These are phyloP conservation scores for Boletus huronensis DNA, from an alignment of 768 basidiomycete species.

Conservation along the genomic window DNA sequence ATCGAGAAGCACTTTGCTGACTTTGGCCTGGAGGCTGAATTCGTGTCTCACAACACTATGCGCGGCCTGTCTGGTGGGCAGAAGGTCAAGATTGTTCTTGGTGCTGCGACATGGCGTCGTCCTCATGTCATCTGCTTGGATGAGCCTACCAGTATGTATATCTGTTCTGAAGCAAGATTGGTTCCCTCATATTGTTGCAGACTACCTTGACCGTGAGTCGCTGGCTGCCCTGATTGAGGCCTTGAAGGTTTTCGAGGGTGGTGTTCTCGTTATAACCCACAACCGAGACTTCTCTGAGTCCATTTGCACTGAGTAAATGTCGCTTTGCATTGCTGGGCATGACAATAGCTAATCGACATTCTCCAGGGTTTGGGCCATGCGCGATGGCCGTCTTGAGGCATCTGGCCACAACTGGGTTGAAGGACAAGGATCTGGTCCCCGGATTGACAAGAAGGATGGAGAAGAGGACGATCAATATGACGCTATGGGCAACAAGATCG, in stretches of 20 bases:
- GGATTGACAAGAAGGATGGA: slow-evolving; percentile 92
- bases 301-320: slow-evolving; percentile 74
- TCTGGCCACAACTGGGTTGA: slow-evolving; percentile 99
- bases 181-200: slow-evolving; percentile 33
- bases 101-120: slow-evolving; percentile 98
- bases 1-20: slow-evolving; percentile 99
- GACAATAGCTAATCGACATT: background rate
- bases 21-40: slow-evolving; percentile 98
- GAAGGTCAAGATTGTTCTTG: slow-evolving; percentile 99
- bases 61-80: slow-evolving; percentile 97
- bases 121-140: slow-evolving; percentile 97
- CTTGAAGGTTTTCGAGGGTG: slow-evolving; percentile 96
- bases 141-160: slow-evolving; percentile 81
- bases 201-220: slow-evolving; percentile 99
- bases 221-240: slow-evolving; percentile 98
- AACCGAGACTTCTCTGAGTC: slow-evolving; percentile 99
- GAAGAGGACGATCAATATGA: slow-evolving; percentile 92
- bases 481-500: slow-evolving; percentile 98
- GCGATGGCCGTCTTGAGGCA: slow-evolving; percentile 91
- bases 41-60: slow-evolving; percentile 99
- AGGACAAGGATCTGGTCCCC: slow-evolving; percentile 91
- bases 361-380: slow-evolving; percentile 92
- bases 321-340: background rate
- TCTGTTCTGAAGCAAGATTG: background rate
- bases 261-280: slow-evolving; percentile 97